Conservation (phyloP, 73 alveolate species). For the Symbiodinium pilosum region DNA sequence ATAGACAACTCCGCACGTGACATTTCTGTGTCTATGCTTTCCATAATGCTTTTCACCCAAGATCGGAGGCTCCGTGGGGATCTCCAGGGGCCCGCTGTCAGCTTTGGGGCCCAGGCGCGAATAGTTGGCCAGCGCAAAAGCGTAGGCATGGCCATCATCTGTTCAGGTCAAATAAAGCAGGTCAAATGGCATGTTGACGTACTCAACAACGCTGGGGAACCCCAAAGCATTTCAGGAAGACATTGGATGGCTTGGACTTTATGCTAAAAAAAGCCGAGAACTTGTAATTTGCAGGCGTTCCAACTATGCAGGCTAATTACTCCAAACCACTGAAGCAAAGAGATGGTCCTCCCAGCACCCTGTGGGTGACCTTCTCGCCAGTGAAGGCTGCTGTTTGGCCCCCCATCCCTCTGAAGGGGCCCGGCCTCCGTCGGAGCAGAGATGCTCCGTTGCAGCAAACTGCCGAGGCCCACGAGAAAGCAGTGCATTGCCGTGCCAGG, state of each 20-base stretch:
- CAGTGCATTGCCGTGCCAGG: constrained; percentile 29
- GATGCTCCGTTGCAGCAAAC: background rate
- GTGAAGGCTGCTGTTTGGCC: too few species aligned
- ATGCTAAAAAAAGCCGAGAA: background rate
- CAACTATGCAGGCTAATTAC: background rate
- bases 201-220: too few species aligned
- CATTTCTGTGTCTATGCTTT: too few species aligned
- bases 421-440: background rate
- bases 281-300: background rate
- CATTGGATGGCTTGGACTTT: too few species aligned
- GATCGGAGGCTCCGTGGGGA: too few species aligned
- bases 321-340: background rate
- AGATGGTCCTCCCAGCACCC: too few species aligned
- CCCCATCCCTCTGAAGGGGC: background rate
- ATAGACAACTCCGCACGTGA: too few species aligned
- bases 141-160: too few species aligned
- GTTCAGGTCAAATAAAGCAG: too few species aligned
- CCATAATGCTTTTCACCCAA: too few species aligned
- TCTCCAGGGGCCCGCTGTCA: background rate
- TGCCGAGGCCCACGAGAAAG: constrained; percentile 1
- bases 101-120: background rate
- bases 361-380: background rate
- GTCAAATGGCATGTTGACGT: too few species aligned
- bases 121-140: background rate
- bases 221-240: too few species aligned